A percentile compares a stretch with the other conserved stretches of the same genome.
Evolutionary conservation across 768 basidiomycete genomes (phyloP).

Genomic region (Lenzites betulinus): DNA sequence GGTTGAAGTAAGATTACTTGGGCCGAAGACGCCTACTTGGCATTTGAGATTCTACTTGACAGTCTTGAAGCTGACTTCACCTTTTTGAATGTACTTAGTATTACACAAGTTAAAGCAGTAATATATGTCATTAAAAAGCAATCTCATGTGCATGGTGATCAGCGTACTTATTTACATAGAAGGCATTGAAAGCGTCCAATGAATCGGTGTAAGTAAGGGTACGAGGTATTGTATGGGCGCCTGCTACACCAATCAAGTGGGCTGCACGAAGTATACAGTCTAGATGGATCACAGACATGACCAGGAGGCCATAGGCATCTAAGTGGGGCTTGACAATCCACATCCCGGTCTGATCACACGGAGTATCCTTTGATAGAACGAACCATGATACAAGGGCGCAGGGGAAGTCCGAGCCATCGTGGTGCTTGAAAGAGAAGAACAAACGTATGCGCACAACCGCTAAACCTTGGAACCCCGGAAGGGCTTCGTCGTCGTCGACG

Average conservation of each 20-base stretch:
- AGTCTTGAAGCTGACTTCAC: too few species aligned
- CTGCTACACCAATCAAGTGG: neutral
- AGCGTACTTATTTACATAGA: constrained; percentile 12
- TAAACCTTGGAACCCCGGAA: constrained; percentile 23
- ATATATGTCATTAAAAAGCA: neutral
- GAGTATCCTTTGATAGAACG: neutral
- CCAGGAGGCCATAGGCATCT: neutral
- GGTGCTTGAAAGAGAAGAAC: constrained; percentile 33
- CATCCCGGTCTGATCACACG: constrained; percentile 1
- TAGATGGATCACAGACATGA: neutral
- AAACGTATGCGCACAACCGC: constrained; percentile 22
- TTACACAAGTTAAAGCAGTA: too few species aligned
- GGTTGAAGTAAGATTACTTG: too few species aligned
- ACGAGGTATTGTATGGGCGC: neutral
- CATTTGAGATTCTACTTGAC: too few species aligned
- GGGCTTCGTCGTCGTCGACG: constrained; percentile 11
- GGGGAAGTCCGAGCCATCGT: neutral
- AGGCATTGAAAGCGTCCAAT: neutral
- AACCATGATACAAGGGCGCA: constrained; percentile 5
- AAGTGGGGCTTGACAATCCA: neutral
- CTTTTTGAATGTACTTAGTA: too few species aligned
- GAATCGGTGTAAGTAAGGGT: neutral
- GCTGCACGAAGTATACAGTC: neutral
- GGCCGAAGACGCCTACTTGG: too few species aligned
- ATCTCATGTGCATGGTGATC: constrained; percentile 12